Percentiles rank a stretch among this genome's conserved stretches.
Evolutionary conservation across 495 filamentous ascomycete genomes (phyloP).

Genomic region (Amniculicola lignicola): DNA sequence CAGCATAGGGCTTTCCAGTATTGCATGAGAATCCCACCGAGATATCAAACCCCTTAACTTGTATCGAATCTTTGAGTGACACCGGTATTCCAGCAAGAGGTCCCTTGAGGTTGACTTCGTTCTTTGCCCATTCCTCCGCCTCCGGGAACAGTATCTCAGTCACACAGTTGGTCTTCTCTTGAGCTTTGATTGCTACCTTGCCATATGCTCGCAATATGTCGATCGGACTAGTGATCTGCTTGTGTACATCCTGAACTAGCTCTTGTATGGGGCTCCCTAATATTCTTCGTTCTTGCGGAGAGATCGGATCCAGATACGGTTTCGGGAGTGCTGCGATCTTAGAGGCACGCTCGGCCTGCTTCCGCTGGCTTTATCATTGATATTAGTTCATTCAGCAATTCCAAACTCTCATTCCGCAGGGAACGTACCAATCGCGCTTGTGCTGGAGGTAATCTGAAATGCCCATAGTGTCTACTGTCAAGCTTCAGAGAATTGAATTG

Average conservation of each 20-base stretch:
- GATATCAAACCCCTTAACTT: slow-evolving; percentile 81
- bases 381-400: slow-evolving; percentile 1
- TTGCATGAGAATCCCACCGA: slow-evolving; percentile 78
- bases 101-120: slow-evolving; percentile 70
- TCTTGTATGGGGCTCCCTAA: slow-evolving; percentile 72
- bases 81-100: slow-evolving; percentile 88
- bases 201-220: slow-evolving; percentile 86
- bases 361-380: slow-evolving; percentile 59
- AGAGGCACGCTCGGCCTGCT: slow-evolving; percentile 68
- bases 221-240: slow-evolving; percentile 58
- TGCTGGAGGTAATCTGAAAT: slow-evolving; percentile 60
- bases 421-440: slow-evolving; percentile 55
- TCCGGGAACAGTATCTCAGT: slow-evolving; percentile 83
- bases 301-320: slow-evolving; percentile 63
- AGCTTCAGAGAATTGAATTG: not conserved
- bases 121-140: slow-evolving; percentile 71
- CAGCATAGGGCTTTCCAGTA: slow-evolving; percentile 58
- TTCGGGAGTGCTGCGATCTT: slow-evolving; percentile 65
- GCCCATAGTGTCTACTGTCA: slow-evolving; percentile 46
- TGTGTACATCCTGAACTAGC: slow-evolving; percentile 75
- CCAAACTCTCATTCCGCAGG: not conserved
- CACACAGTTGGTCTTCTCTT: slow-evolving; percentile 83
- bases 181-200: slow-evolving; percentile 80
- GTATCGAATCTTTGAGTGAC: slow-evolving; percentile 82
- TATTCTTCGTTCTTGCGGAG: slow-evolving; percentile 57